phyloP scores from a whole-genome alignment of 768 basidiomycete genomes.

The Dendrothele bispora region DNA sequence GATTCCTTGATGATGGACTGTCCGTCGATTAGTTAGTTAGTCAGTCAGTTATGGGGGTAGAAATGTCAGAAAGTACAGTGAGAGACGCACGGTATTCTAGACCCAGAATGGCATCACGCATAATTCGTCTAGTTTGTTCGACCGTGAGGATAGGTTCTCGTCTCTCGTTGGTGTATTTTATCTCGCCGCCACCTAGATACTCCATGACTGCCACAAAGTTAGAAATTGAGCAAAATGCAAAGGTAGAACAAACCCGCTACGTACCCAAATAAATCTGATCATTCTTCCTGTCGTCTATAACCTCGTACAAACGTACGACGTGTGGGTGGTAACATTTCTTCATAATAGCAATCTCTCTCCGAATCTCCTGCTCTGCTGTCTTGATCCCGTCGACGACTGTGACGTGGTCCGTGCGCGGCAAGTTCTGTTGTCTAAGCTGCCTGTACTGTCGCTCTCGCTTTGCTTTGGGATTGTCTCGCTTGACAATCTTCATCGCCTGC shows the following conservation, averaged over 20 bases:
- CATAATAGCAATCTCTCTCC: slow-evolving; percentile 97
- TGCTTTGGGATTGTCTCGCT: slow-evolving; percentile 68
- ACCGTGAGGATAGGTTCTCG: slow-evolving; percentile 77
- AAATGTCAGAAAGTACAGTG: slow-evolving; percentile 12
- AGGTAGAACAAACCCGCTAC: slow-evolving; percentile 28
- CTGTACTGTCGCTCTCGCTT: slow-evolving; percentile 37
- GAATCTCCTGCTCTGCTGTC: slow-evolving; percentile 80
- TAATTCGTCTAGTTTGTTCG: slow-evolving; percentile 81
- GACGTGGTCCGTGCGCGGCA: slow-evolving; percentile 42
- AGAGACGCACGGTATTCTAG: slow-evolving; percentile 85
- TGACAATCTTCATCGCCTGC: slow-evolving; percentile 81
- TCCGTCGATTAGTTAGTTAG: slow-evolving; percentile 6
- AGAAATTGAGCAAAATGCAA: slow-evolving; percentile 8
- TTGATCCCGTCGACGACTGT: slow-evolving; percentile 68
- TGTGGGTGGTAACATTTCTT: slow-evolving; percentile 92
- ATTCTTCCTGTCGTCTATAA: slow-evolving; percentile 88
- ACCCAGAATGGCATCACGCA: slow-evolving; percentile 91
- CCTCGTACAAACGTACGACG: slow-evolving; percentile 87
- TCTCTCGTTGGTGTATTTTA: slow-evolving; percentile 77
- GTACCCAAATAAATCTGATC: slow-evolving; percentile 93
- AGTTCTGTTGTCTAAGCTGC: slow-evolving; percentile 40
- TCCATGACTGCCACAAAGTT: slow-evolving; percentile 74
- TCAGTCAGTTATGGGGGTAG: slow-evolving; percentile 6
- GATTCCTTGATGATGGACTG: slow-evolving; percentile 97
- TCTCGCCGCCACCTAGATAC: slow-evolving; percentile 92